Evolutionary conservation across 768 basidiomycete species (phyloP).

Genomic region (Pleurotus eryngii): DNA sequence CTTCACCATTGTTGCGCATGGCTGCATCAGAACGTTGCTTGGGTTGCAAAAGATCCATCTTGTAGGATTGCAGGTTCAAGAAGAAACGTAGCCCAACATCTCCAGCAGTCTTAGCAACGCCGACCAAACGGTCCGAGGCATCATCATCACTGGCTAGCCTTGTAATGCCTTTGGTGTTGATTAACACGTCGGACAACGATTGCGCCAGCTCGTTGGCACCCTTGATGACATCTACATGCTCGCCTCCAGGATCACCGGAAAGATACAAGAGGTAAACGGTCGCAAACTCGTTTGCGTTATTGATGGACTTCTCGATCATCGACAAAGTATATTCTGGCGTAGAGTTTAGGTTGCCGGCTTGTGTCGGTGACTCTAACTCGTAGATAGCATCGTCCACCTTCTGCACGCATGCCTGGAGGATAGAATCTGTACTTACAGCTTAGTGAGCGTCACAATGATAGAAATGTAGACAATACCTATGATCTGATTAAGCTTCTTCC

Average conservation of each 20-base stretch:
- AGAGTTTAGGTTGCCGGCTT: slow-evolving; percentile 93
- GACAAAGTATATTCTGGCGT: slow-evolving; percentile 98
- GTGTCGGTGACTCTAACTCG: slow-evolving; percentile 93
- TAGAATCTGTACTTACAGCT: slow-evolving; percentile 67
- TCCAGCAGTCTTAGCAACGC: slow-evolving; percentile 80
- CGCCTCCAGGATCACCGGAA: slow-evolving; percentile 82
- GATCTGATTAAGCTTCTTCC: slow-evolving; percentile 97
- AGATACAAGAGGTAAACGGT: slow-evolving; percentile 91
- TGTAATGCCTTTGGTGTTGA: slow-evolving; percentile 94
- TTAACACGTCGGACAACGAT: slow-evolving; percentile 84
- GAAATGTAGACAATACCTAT: slow-evolving; percentile 55
- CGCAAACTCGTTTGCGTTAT: slow-evolving; percentile 95
- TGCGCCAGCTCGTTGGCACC: slow-evolving; percentile 96
- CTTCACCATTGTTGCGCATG: slow-evolving; percentile 85
- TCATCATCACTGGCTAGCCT: slow-evolving; percentile 90
- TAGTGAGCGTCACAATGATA: slow-evolving; percentile 12
- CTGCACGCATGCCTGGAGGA: slow-evolving; percentile 92
- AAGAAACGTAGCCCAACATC: slow-evolving; percentile 90
- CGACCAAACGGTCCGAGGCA: slow-evolving; percentile 85
- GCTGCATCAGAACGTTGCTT: slow-evolving; percentile 81
- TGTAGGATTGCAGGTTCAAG: slow-evolving; percentile 94
- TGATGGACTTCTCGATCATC: slow-evolving; percentile 96
- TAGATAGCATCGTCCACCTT: slow-evolving; percentile 98
- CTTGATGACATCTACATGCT: slow-evolving; percentile 97
- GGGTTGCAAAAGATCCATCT: slow-evolving; percentile 73